Evolutionary conservation across 345 rosid species (phyloP).

Genomic region (Excoecaria agallocha): DNA sequence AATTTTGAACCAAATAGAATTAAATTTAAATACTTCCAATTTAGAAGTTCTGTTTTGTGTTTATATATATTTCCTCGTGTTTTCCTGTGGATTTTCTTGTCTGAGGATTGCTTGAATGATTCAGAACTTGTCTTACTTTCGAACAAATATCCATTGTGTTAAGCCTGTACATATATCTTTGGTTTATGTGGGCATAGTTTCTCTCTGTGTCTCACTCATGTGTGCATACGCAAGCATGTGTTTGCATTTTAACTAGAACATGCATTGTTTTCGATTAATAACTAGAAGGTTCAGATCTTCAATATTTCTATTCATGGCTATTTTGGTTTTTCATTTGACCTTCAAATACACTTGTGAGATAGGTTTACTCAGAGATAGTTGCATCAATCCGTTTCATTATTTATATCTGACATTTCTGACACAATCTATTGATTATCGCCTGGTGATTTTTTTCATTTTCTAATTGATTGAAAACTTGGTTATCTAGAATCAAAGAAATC

Average conservation of each 20-base stretch:
- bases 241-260: not conserved
- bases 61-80: too few species aligned
- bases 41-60: too few species aligned
- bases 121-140: not conserved
- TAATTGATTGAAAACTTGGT: too few species aligned
- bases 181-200: not conserved
- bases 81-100: too few species aligned
- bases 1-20: too few species aligned
- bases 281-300: not conserved
- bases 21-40: too few species aligned
- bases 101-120: too few species aligned
- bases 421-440: too few species aligned
- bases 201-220: not conserved
- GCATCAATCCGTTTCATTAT: not conserved
- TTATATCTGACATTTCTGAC: too few species aligned
- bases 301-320: not conserved
- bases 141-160: not conserved
- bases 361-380: not conserved
- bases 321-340: not conserved
- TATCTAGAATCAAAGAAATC: too few species aligned
- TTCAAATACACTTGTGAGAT: not conserved
- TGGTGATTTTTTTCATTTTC: too few species aligned
- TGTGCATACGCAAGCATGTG: not conserved
- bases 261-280: not conserved
- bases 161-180: not conserved